A percentile compares a stretch with the other conserved stretches of the same genome.
Evolutionary conservation across 2,329 filamentous ascomycete genomes (phyloP).

Genomic region (Eurotiales sp.): DNA sequence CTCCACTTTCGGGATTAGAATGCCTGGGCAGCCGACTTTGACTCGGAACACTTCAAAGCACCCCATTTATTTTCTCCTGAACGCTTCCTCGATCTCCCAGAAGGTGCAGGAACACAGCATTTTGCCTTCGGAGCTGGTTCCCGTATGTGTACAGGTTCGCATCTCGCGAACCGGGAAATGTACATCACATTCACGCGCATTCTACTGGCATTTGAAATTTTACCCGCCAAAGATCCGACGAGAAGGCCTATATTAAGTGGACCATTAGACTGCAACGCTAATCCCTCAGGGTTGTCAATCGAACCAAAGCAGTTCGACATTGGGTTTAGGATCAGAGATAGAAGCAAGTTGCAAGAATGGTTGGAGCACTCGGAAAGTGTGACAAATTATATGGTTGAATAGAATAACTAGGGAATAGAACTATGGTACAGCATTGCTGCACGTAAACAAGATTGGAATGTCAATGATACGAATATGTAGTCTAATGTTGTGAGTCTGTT

Average conservation of each 20-base stretch:
- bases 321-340: constrained; percentile 49
- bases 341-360: constrained; percentile 47
- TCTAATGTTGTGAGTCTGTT: too few relatives aligned
- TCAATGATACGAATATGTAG: too few relatives aligned
- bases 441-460: too few relatives aligned
- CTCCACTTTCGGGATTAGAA: constrained; percentile 47
- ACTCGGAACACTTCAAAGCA: constrained; percentile 62
- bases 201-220: constrained; percentile 56
- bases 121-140: constrained; percentile 61
- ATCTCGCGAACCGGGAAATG: constrained; percentile 61
- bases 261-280: constrained; percentile 54
- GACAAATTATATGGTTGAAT: not conserved
- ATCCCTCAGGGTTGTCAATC: constrained; percentile 56
- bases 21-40: constrained; percentile 71
- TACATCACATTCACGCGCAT: constrained; percentile 58
- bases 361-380: constrained; percentile 46
- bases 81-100: constrained; percentile 58
- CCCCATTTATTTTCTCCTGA: constrained; percentile 65
- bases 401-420: too few relatives aligned
- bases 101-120: constrained; percentile 54
- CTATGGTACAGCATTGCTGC: too few relatives aligned
- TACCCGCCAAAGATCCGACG: constrained; percentile 41
- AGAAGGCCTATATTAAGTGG: constrained; percentile 53
- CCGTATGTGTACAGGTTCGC: constrained; percentile 61
- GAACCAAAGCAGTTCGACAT: constrained; percentile 62